Evolutionary conservation across 768 basidiomycete genomes (phyloP).

Genomic region (Chalciporus chontae): DNA sequence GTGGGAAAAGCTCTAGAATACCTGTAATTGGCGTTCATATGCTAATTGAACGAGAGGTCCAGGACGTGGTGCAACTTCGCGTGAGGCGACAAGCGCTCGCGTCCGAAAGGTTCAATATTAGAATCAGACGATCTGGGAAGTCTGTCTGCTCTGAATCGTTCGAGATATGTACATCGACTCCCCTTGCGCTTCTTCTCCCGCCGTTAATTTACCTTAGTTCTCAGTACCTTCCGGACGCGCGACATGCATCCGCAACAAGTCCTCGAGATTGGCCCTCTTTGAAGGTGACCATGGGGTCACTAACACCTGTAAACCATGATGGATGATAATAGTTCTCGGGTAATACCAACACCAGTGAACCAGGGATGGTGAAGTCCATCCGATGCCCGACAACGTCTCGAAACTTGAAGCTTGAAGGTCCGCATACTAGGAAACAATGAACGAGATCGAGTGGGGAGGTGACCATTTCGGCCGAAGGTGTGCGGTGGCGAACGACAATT

Average conservation of each 20-base stretch:
- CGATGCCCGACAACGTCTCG: slow-evolving; percentile 44
- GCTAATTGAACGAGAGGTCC: no score
- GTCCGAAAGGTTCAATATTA: no score
- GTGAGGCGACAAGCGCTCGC: no score
- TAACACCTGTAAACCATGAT: not conserved
- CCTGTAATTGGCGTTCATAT: no score
- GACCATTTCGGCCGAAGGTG: slow-evolving; percentile 1
- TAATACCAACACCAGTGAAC: no score
- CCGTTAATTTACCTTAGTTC: not conserved
- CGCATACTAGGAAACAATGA: slow-evolving; percentile 56
- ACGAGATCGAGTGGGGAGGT: slow-evolving; percentile 51
- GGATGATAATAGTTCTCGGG: slow-evolving; percentile 24
- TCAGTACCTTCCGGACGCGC: not conserved
- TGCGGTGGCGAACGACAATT: no score
- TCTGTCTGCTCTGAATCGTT: no score
- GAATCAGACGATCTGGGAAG: no score
- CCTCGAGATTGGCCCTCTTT: slow-evolving; percentile 25
- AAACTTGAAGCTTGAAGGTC: no score
- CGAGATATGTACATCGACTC: no score
- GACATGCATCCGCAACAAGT: slow-evolving; percentile 20
- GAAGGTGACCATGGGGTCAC: slow-evolving; percentile 12
- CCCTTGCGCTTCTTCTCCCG: not conserved
- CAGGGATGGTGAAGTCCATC: slow-evolving; percentile 59
- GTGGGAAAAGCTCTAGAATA: no score
- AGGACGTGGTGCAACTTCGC: no score